Conservation (phyloP, 495 filamentous ascomycete species). For the Lichina pygmaea region DNA sequence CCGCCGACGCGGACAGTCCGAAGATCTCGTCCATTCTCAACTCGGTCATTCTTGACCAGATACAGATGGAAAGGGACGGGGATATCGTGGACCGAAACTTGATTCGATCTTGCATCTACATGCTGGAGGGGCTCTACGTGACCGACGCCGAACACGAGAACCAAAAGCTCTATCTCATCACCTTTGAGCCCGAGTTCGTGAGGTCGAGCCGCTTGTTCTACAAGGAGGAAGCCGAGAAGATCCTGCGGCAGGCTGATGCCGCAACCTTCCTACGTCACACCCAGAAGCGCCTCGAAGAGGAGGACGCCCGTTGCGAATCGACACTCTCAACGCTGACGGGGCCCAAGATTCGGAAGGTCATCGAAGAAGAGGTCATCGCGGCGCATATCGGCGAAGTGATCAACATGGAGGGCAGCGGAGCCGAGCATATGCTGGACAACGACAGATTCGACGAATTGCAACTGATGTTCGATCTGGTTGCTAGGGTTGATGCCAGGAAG, state of each 20-base stretch:
- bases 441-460: slow-evolving; percentile 48
- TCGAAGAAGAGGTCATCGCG: slow-evolving; percentile 57
- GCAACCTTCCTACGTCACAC: slow-evolving; percentile 63
- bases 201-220: slow-evolving; percentile 49
- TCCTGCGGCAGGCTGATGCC: slow-evolving; percentile 56
- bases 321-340: slow-evolving; percentile 45
- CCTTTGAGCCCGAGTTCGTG: slow-evolving; percentile 62
- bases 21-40: slow-evolving; percentile 43
- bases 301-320: slow-evolving; percentile 52
- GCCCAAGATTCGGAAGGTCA: slow-evolving; percentile 44
- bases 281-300: slow-evolving; percentile 45
- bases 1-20: slow-evolving; percentile 10
- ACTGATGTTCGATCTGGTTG: slow-evolving; percentile 51
- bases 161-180: slow-evolving; percentile 57
- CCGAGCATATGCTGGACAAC: slow-evolving; percentile 77
- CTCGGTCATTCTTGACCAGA: slow-evolving; percentile 65
- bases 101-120: slow-evolving; percentile 59
- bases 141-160: slow-evolving; percentile 43
- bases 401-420: slow-evolving; percentile 55
- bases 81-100: slow-evolving; percentile 68
- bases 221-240: slow-evolving; percentile 33
- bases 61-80: slow-evolving; percentile 74
- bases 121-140: slow-evolving; percentile 80
- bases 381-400: slow-evolving; percentile 59
- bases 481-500: slow-evolving; percentile 56